Evolutionary conservation across 2,329 filamentous ascomycete species (phyloP).

Genomic region (Botrytis fabae): DNA sequence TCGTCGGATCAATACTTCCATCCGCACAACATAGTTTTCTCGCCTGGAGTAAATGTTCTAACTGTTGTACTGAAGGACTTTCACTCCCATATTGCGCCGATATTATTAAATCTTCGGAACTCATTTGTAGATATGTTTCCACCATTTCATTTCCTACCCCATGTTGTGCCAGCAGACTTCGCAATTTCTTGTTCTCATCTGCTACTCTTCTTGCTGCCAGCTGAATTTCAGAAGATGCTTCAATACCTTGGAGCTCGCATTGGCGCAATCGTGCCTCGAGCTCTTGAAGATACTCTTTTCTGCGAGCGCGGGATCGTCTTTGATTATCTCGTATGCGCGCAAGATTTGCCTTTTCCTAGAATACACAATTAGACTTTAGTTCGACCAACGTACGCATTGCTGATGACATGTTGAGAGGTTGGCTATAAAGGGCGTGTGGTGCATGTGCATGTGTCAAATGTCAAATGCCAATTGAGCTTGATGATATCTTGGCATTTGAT

Average conservation of each 20-base stretch:
- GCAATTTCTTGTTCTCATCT: slow-evolving; percentile 67
- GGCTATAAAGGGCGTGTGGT: neutral
- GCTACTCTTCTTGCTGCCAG: slow-evolving; percentile 66
- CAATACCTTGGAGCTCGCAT: slow-evolving; percentile 65
- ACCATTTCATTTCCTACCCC: slow-evolving; percentile 60
- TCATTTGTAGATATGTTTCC: slow-evolving; percentile 34
- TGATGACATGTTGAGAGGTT: neutral
- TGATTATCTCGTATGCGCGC: slow-evolving; percentile 75
- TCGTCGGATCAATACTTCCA: slow-evolving; percentile 19
- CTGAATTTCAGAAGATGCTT: slow-evolving; percentile 72
- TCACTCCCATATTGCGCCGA: slow-evolving; percentile 24
- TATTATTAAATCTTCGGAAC: slow-evolving; percentile 24
- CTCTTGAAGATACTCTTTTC: slow-evolving; percentile 71
- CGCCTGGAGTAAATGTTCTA: slow-evolving; percentile 36
- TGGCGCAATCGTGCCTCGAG: slow-evolving; percentile 63
- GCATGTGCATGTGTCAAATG: neutral
- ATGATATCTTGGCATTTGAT: slow-evolving; percentile 2
- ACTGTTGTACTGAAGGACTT: slow-evolving; percentile 32
- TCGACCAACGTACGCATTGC: neutral
- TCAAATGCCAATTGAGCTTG: neutral
- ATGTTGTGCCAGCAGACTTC: slow-evolving; percentile 56
- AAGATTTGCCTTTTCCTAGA: slow-evolving; percentile 40
- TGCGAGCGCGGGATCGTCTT: slow-evolving; percentile 69
- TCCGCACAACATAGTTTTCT: slow-evolving; percentile 33
- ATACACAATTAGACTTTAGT: slow-evolving; percentile 11